Conservation (phyloP, 2,329 filamentous ascomycete genomes). For the Aspergillus sp. region DNA sequence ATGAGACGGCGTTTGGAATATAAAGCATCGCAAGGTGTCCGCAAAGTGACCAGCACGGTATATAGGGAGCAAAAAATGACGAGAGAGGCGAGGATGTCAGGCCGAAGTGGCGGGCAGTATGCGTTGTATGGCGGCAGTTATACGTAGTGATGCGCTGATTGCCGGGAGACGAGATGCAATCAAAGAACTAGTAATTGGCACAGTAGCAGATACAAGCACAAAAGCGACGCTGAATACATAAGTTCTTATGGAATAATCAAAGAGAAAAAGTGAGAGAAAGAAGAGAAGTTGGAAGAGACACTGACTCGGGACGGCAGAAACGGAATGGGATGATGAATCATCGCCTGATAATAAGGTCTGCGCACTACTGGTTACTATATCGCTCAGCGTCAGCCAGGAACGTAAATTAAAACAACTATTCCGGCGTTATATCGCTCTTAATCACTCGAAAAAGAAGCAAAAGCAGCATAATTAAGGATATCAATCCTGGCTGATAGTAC, state of each 20-base stretch:
- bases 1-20: slow-evolving; percentile 9
- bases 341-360: not conserved
- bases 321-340: not conserved
- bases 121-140: not conserved
- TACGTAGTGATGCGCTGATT: not conserved
- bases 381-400: not conserved
- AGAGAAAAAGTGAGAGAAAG: not conserved
- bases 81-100: not conserved
- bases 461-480: too few species aligned
- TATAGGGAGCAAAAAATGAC: not conserved
- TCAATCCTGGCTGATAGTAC: too few species aligned
- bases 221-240: not conserved
- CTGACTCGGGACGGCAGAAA: not conserved
- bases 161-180: not conserved
- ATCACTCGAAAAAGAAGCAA: too few species aligned
- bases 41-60: slow-evolving; percentile 9
- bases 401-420: not conserved
- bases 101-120: not conserved
- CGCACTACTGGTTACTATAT: not conserved
- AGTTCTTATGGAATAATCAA: not conserved
- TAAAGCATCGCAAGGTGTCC: slow-evolving; percentile 20
- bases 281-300: not conserved
- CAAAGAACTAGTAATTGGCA: not conserved
- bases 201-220: not conserved
- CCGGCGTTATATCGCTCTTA: too few species aligned